Base-by-base conservation (phyloP, 1,139 yeast species). In the Pichia sp. region DNA sequence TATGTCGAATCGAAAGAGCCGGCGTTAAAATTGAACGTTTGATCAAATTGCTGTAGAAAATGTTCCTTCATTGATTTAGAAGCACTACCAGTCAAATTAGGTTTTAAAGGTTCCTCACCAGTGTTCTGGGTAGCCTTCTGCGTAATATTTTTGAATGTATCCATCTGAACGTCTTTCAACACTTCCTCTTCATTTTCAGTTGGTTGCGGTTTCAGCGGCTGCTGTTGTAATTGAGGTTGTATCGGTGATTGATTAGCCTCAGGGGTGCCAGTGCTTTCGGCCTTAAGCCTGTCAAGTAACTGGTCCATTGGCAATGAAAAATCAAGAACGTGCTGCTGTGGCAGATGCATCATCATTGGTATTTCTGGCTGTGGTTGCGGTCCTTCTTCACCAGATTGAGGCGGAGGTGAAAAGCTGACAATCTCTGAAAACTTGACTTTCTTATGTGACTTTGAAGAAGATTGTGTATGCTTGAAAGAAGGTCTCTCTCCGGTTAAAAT, bases 301-400 rank as follows among this genome's bases (percentile, higher is more conserved):
- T 86, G 88, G 62, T 84, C 88, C 93, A 87, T 86, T 1, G 92
- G 90, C 34, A 87, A 70, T 1, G 87, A 77, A 53, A 79, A 75
- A 65, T 86, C 93, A 32, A 84, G 47, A 13, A 53, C 53, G 26
- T 60, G 46, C 1, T 60, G 49, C 15, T 44, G 49, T 4, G 60
- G 49, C 4, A 57, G 40, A 7, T 54, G 55, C 38, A 57, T 50
- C 8, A 65, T 8, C 4, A 11, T 53, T 1, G 64, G 55, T 54
- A 38, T 29, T 55, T 54, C 32, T 16, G 31, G 13, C 13, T 16
- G 34, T 30, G 19, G 49, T 23, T 31, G 34, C 8, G 30, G 8
- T 8, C 15, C 51, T 19, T 43, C 49, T 48, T 49, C 57, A 8
- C 38, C 54, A 11, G 32, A 42, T 49, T 40, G 58, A 1, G 77